Base-by-base conservation (phyloP, 208 protist genomes). In the Jaenimonas drosophilae region DNA sequence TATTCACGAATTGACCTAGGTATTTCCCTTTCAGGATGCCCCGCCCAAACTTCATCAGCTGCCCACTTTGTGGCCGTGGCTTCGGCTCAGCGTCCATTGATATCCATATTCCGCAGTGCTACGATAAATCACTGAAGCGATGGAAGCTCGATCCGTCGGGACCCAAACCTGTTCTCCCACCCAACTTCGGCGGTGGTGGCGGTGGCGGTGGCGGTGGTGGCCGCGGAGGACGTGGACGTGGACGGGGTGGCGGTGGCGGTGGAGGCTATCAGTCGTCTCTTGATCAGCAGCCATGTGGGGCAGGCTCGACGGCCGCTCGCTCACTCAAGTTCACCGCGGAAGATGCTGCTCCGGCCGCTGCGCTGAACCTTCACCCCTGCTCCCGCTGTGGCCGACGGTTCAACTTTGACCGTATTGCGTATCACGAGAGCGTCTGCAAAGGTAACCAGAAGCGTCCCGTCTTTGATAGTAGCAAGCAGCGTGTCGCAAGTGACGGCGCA, bases 361-460 rank as follows among this genome's bases (percentile, higher is more conserved):
- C 83, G 53, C 41, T 57, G 27, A 85, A 88, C 47, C 64, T 89
- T 14, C 78, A 89, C 50, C 75, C 77, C n/a, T 96, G 90, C 62
- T 64, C 64, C 33, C 76, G 75, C 45, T 96, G 90, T 37, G 83
- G 83, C 9, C 70, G 90, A 23, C 78, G 28, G 33, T 96, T 96
- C 60, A 70, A 81, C 40, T 86, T 67, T 51, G 85, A 95, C 55
- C 80, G 90, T 31, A 76, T 95, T 25, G 45, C 59, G 11, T 92
- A 94, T 55, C 90, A 96, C 68, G 87, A 95, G 48, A 88, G 77
- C 39, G 79, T 90, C 14, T 96, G 90, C 67, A 80, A 82, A 23
- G 77, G 72, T 1, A 53, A 80, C 49, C 31, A 59, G 33, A 82
- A 88, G 43, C 79, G 85, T 24, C 64, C 54, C 25, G 62, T 77